A percentile compares a stretch with the other conserved stretches of the same genome.
phyloP scores from a whole-genome alignment of 2,329 filamentous ascomycete species.

The Talaromyces pinophilus region DNA sequence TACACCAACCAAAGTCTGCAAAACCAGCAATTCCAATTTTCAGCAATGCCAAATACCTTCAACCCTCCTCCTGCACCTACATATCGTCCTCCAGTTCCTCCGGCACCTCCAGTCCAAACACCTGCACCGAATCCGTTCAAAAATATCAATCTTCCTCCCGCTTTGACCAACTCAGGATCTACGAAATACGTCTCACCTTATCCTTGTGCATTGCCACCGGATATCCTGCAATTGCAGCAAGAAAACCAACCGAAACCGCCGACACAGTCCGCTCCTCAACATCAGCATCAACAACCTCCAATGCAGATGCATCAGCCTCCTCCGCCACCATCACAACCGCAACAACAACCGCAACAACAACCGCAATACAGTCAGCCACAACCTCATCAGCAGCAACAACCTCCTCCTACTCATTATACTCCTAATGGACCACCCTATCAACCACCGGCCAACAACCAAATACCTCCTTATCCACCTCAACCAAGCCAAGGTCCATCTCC shows the following conservation, averaged over 20 bases:
- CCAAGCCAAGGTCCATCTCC: constrained; percentile 15
- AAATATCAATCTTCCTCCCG: constrained; percentile 40
- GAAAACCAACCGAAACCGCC: constrained; percentile 30
- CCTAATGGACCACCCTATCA: constrained; percentile 23
- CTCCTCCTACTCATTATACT: constrained; percentile 31
- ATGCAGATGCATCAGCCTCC: constrained; percentile 22
- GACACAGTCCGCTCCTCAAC: constrained; percentile 23
- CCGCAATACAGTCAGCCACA: constrained; percentile 24
- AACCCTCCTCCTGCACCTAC: constrained; percentile 32
- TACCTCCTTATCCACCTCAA: constrained; percentile 14
- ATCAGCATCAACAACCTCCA: constrained; percentile 26
- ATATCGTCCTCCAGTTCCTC: constrained; percentile 27
- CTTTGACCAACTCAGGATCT: constrained; percentile 40
- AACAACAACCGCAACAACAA: constrained; percentile 18
- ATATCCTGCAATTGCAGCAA: constrained; percentile 36
- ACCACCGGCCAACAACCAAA: constrained; percentile 16
- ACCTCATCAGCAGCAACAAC: constrained; percentile 17
- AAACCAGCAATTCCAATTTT: constrained; percentile 42
- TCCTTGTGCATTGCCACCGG: constrained; percentile 40
- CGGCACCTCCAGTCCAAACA: constrained; percentile 17
- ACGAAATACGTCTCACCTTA: constrained; percentile 47
- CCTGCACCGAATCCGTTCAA: constrained; percentile 41
- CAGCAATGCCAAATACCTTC: constrained; percentile 40
- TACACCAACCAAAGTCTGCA: constrained; percentile 36
- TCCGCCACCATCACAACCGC: constrained; percentile 13